Conservation (phyloP, 345 rosid genomes). For the Acer negundo region DNA sequence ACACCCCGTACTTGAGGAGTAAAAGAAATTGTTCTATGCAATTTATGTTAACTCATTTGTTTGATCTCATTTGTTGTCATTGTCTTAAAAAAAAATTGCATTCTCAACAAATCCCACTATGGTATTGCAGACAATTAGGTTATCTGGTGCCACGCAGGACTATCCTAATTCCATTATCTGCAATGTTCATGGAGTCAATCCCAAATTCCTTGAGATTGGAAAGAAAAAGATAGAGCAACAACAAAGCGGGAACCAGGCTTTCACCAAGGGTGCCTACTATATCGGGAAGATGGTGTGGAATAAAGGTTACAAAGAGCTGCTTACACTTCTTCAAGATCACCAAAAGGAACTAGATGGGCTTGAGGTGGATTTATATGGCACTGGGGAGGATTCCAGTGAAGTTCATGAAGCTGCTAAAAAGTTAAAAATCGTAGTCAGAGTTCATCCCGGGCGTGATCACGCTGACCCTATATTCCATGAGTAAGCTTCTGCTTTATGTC, state of each 20-base stretch:
- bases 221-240: conserved; percentile 59
- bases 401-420: conserved; percentile 64
- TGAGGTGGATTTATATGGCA: conserved; percentile 83
- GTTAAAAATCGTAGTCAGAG: conserved; percentile 57
- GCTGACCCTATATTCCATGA: conserved; percentile 82
- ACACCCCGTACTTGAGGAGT: background rate
- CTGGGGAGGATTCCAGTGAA: conserved; percentile 83
- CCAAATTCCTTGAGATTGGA: conserved; percentile 88
- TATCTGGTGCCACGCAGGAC: conserved; percentile 94
- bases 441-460: conserved; percentile 86
- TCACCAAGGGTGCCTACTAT: conserved; percentile 80
- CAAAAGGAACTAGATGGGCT: conserved; percentile 69
- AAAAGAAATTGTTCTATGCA: background rate
- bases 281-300: conserved; percentile 98
- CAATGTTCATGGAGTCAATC: conserved; percentile 97
- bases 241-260: conserved; percentile 49
- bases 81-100: conserved; percentile 1
- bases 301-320: conserved; percentile 93
- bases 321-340: conserved; percentile 65
- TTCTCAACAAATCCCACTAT: conserved; percentile 11
- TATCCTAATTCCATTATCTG: conserved; percentile 76
- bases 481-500: conserved; percentile 47
- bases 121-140: conserved; percentile 73
- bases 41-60: background rate
- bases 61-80: background rate